Evolutionary conservation across 257 asterid species (phyloP).

Genomic region (Euphrasia confusa): DNA sequence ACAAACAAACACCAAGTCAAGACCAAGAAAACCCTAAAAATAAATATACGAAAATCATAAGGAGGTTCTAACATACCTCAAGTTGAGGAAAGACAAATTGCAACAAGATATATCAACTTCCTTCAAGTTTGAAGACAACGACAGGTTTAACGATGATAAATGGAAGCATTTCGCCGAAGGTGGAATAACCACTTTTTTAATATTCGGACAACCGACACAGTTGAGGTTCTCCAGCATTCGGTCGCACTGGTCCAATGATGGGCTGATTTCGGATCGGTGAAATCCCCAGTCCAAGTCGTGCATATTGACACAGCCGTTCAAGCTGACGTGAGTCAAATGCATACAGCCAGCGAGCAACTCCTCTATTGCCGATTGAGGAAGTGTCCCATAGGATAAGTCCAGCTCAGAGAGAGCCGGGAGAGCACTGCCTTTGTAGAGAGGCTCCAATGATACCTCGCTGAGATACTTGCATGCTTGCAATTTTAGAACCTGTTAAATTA

Average conservation of each 20-base stretch:
- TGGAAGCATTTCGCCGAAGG: conserved; percentile 68
- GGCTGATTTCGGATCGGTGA: conserved; percentile 28
- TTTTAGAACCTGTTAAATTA: conserved; percentile 62
- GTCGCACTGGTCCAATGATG: conserved; percentile 32
- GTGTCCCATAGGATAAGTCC: conserved; percentile 92
- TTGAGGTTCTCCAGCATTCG: conserved; percentile 77
- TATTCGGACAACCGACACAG: conserved; percentile 94
- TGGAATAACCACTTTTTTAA: conserved; percentile 87
- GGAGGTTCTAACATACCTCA: conserved; percentile 53
- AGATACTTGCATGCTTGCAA: conserved; percentile 92
- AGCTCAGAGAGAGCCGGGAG: conserved; percentile 83
- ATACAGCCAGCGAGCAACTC: conserved; percentile 87
- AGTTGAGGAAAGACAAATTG: conserved; percentile 69
- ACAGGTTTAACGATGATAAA: conserved; percentile 72
- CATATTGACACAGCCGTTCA: conserved; percentile 91
- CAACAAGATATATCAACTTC: conserved; percentile 87
- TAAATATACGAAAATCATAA: conserved; percentile 1
- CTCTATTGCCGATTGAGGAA: conserved; percentile 85
- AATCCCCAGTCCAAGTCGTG: conserved; percentile 90
- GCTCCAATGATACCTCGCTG: conserved; percentile 70
- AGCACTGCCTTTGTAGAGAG: conserved; percentile 80
- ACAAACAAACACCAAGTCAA: conserved; percentile 21
- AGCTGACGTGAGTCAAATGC: conserved; percentile 81
- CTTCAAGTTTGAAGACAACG: conserved; percentile 81
- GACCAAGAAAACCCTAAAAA: background rate